Evolutionary conservation across 1,284 basidiomycete species (phyloP).

Genomic region (Puccinia brachypodii): DNA sequence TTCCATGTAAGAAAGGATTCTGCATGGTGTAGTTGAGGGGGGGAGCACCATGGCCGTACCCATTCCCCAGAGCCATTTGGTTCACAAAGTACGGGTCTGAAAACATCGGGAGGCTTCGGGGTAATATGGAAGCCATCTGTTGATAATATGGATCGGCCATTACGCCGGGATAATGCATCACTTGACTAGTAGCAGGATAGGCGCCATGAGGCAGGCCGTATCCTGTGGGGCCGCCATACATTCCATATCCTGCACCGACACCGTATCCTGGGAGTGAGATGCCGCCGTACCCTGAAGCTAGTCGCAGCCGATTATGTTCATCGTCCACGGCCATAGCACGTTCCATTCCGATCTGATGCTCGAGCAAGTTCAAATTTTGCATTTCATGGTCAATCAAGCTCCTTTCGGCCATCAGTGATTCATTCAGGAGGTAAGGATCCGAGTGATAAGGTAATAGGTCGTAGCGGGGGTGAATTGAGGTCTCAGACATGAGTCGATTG

Average conservation of each 20-base stretch:
- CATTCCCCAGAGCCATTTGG: neutral
- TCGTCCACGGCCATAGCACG: constrained; percentile 4
- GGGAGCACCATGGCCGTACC: neutral
- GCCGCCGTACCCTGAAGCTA: neutral
- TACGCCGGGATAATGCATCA: neutral
- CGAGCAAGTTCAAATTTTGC: neutral
- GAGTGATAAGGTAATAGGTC: neutral
- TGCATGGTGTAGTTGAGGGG: constrained; percentile 1
- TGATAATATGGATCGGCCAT: constrained; percentile 35
- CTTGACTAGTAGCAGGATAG: neutral
- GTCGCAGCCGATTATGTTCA: neutral
- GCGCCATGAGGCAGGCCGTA: neutral
- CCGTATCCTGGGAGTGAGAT: too few relatives aligned
- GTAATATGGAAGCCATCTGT: constrained; percentile 23
- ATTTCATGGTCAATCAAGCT: neutral
- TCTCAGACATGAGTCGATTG: constrained; percentile 19
- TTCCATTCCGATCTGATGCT: neutral
- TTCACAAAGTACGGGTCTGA: constrained; percentile 17
- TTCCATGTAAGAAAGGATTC: constrained; percentile 43
- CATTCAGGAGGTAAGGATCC: constrained; percentile 6
- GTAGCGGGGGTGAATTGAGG: constrained; percentile 7
- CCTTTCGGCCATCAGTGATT: neutral
- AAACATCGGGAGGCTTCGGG: constrained; percentile 13
- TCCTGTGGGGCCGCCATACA: neutral
- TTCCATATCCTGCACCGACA: neutral